Conservation (phyloP, 768 basidiomycete genomes). For the Lactarius pseudohatsudake region DNA sequence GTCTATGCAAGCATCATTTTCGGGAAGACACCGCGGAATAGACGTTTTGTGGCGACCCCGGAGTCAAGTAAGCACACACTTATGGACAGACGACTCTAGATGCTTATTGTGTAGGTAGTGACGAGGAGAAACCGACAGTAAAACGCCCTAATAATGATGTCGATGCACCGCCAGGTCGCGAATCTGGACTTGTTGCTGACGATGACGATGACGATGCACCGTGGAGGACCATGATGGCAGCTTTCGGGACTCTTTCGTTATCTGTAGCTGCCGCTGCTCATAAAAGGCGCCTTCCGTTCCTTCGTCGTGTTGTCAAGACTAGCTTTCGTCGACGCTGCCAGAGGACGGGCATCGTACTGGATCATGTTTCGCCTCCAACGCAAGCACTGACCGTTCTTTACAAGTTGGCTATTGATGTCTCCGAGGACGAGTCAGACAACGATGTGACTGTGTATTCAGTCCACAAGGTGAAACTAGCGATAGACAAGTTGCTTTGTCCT, state of each 20-base stretch:
- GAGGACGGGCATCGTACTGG: slow-evolving; percentile 38
- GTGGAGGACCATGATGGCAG: slow-evolving; percentile 18
- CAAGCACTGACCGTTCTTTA: slow-evolving; percentile 33
- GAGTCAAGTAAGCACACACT: slow-evolving; percentile 12
- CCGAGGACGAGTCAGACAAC: slow-evolving; percentile 16
- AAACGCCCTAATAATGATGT: not conserved
- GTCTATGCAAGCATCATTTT: slow-evolving; percentile 17
- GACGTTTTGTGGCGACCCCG: not conserved
- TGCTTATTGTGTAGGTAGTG: slow-evolving; percentile 8
- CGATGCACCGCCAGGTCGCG: not conserved
- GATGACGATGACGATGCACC: not conserved
- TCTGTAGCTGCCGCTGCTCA: slow-evolving; percentile 15
- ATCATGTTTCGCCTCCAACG: slow-evolving; percentile 29
- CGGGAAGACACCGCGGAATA: not conserved
- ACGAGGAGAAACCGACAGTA: not conserved
- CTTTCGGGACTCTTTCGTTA: slow-evolving; percentile 20
- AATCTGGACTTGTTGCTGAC: not conserved
- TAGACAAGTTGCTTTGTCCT: slow-evolving; percentile 50
- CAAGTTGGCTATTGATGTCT: slow-evolving; percentile 25
- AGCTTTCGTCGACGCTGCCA: slow-evolving; percentile 51
- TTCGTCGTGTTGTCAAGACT: slow-evolving; percentile 48
- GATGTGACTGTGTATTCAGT: slow-evolving; percentile 27
- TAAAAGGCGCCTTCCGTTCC: slow-evolving; percentile 50
- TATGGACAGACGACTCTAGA: not conserved
- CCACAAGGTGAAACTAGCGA: slow-evolving; percentile 32